A percentile compares a stretch with the other conserved stretches of the same genome.
These are phyloP conservation scores for Ambrosiella xylebori DNA, from an alignment of 2,329 filamentous ascomycete genomes.

Conservation along the genomic window DNA sequence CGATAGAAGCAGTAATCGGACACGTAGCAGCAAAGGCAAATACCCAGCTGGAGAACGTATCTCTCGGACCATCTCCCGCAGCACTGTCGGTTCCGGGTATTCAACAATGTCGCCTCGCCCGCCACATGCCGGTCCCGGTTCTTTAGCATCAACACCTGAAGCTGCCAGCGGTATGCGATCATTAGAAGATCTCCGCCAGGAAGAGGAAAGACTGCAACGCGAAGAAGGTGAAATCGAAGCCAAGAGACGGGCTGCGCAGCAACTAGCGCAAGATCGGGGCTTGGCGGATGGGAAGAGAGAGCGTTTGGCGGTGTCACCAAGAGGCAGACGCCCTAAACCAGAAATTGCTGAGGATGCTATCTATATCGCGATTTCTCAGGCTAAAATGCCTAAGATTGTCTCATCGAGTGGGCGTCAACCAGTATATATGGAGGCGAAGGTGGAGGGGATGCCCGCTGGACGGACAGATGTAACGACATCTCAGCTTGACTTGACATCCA, in stretches of 20 bases:
- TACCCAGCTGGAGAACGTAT: constrained; percentile 23
- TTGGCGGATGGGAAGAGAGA: constrained; percentile 18
- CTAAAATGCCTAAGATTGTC: constrained; percentile 3
- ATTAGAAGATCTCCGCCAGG: constrained; percentile 33
- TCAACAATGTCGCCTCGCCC: constrained; percentile 19
- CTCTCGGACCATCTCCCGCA: constrained; percentile 39
- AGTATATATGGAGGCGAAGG: neutral
- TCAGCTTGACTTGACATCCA: too few species aligned
- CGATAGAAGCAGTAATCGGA: constrained; percentile 52
- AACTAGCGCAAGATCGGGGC: constrained; percentile 33
- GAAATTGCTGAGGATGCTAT: constrained; percentile 21
- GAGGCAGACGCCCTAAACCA: constrained; percentile 14
- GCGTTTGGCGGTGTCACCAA: neutral
- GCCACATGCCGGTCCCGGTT: neutral
- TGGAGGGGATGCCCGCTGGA: neutral
- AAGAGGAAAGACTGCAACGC: constrained; percentile 33
- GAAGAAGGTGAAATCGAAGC: constrained; percentile 35
- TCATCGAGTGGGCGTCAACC: neutral
- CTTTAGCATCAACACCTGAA: constrained; percentile 8
- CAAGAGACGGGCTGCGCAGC: constrained; percentile 34
- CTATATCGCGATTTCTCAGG: constrained; percentile 2
- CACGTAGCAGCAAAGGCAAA: constrained; percentile 43
- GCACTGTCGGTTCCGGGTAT: constrained; percentile 32
- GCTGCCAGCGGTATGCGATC: constrained; percentile 21
- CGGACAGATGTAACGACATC: too few species aligned